Base-by-base conservation (phyloP, 768 basidiomycete genomes). In the Punctularia strigosozonata region DNA sequence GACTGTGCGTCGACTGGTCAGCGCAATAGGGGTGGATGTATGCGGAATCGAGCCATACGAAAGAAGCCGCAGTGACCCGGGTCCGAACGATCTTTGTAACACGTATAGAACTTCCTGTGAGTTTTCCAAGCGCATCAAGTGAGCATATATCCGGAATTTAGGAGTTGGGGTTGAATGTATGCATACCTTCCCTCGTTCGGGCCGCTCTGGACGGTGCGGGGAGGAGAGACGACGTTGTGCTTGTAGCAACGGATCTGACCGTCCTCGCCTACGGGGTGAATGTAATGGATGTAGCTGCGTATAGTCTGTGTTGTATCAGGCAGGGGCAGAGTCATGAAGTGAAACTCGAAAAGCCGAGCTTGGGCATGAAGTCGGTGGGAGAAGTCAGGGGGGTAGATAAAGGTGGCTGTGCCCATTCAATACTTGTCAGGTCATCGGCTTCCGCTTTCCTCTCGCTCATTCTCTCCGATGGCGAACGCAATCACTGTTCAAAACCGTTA, bases 401-500 rank as follows among this genome's bases (percentile, higher is more conserved):
- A 15, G 15, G 28, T 30, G 28, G 15, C 10, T 30, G 28, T 10
- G 28, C 10, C 10, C 15, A 15, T 30, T 15, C 15, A 10, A 30
- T 15, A 10, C 10, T 30, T 30, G 10, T 10, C 10, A 10, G 28
- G 10, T 30, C 28, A 15, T 10, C 28, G 15, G 28, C 12, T 14
- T 19, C 33, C 18, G 12, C 21, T n/a, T 13, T 41, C 5, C 18
- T 25, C 20, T 22, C n/a, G 17, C 30, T 22, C 41, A 13, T 17
- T 18, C 22, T 17, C 32, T 19, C 22, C 32, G n/a, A 36, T 26
- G 32, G 50, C 43, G 41, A 31, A 43, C 42, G 25, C 40, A 50
- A 67, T 76, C 38, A 49, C 58, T 14, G 66, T 79, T 39, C 53
- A 63, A 30, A 69, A 70, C 35, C 64, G 58, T 39, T 70, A 73